These are phyloP conservation scores for Chaetomiaceae sp. DNA, from an alignment of 2,329 filamentous ascomycete genomes.

Conservation along the genomic window DNA sequence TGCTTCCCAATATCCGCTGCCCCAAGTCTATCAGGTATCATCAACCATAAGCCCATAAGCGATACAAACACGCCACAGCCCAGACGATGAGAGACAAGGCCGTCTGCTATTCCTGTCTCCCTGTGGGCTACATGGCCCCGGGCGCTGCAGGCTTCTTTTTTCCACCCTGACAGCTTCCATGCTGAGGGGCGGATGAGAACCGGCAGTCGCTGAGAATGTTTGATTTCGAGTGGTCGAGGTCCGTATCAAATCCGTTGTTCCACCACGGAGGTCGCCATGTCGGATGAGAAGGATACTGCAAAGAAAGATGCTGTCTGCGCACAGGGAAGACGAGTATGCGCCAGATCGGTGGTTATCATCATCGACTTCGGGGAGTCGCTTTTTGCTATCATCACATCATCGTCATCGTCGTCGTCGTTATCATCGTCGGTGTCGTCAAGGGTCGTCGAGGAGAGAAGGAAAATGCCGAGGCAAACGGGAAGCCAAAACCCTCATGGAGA, in stretches of 20 bases:
- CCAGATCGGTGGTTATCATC: slow-evolving; percentile 9
- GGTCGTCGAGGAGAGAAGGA: neutral
- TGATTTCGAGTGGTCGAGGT: too few relatives aligned
- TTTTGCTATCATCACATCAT: slow-evolving; percentile 11
- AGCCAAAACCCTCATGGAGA: slow-evolving; percentile 27
- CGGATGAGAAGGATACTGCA: too few relatives aligned
- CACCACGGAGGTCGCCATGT: too few relatives aligned
- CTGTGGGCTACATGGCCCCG: neutral
- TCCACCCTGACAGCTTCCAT: too few relatives aligned
- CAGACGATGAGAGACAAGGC: neutral
- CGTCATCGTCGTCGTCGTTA: slow-evolving; percentile 12
- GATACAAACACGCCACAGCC: neutral
- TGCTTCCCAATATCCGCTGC: neutral
- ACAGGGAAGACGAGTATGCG: slow-evolving; percentile 6
- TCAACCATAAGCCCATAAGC: slow-evolving; percentile 9
- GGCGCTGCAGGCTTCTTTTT: neutral
- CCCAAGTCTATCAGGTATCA: slow-evolving; percentile 24
- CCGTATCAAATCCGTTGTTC: too few relatives aligned
- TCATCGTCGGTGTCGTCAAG: neutral
- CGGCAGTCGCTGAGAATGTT: too few relatives aligned
- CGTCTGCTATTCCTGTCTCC: neutral
- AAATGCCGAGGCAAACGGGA: neutral
- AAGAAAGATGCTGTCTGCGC: slow-evolving; percentile 7
- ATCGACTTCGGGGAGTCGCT: neutral
- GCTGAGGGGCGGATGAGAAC: too few relatives aligned